A percentile compares a stretch with the other conserved stretches of the same genome.
phyloP scores from a whole-genome alignment of 2,329 filamentous ascomycete species.

The Cercospora sp. region DNA sequence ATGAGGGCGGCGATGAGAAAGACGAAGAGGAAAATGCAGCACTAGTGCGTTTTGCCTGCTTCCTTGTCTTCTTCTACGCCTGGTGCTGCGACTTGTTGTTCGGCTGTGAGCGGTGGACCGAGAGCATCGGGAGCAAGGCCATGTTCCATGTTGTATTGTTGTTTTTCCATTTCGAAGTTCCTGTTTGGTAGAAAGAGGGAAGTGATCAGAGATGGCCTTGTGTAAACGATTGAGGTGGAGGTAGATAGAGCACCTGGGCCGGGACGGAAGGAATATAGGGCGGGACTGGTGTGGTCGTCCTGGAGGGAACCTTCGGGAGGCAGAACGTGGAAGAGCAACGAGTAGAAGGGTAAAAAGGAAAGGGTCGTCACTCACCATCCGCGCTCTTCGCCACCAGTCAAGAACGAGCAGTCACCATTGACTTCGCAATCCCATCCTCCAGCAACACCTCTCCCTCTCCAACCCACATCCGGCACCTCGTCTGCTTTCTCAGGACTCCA shows the following conservation, averaged over 20 bases:
- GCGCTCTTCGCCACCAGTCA: conserved; percentile 77
- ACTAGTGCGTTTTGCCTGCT: conserved; percentile 11
- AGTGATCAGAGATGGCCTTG: conserved; percentile 8
- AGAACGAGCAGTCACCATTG: conserved; percentile 83
- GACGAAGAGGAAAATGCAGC: neutral
- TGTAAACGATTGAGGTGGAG: neutral
- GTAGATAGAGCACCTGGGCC: neutral
- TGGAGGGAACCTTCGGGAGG: neutral
- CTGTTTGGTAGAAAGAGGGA: conserved; percentile 23
- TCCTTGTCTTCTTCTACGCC: neutral
- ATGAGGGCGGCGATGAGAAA: neutral
- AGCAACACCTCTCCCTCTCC: conserved; percentile 64
- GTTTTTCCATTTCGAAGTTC: conserved; percentile 38
- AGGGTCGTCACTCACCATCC: conserved; percentile 66
- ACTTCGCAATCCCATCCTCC: conserved; percentile 78
- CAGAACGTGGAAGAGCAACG: neutral
- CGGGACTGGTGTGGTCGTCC: neutral
- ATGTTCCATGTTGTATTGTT: conserved; percentile 12
- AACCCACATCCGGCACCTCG: conserved; percentile 49
- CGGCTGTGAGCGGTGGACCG: conserved; percentile 6
- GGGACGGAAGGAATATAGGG: neutral
- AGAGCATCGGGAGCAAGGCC: conserved; percentile 5
- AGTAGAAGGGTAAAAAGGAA: too few species aligned
- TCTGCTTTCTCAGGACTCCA: conserved; percentile 39
- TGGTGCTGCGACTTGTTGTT: conserved; percentile 19